Evolutionary conservation across 2,329 filamentous ascomycete species (phyloP).

Genomic region (Monilinia polystroma): DNA sequence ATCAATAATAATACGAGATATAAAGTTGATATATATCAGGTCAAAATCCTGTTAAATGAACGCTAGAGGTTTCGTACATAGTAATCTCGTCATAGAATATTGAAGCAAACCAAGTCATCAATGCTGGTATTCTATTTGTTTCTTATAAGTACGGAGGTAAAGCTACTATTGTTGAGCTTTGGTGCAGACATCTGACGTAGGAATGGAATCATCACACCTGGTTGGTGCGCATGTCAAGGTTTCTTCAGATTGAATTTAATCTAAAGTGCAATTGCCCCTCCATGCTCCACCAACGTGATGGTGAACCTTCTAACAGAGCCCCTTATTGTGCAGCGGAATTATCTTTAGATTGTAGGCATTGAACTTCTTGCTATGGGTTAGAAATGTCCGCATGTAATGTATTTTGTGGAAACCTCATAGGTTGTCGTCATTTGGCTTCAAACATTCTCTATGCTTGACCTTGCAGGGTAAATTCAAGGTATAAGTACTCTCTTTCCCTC

Average conservation of each 20-base stretch:
- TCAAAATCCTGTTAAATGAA: no score
- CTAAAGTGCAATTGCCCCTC: constrained; percentile 27
- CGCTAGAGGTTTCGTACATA: no score
- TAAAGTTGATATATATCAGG: no score
- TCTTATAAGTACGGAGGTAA: neutral
- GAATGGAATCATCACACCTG: constrained; percentile 4
- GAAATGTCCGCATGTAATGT: constrained; percentile 8
- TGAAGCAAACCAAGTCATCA: no score
- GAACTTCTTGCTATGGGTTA: constrained; percentile 16
- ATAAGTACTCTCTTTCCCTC: constrained; percentile 6
- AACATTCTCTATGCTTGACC: constrained; percentile 1
- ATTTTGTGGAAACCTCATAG: constrained; percentile 5
- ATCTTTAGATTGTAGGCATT: constrained; percentile 6
- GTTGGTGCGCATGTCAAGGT: constrained; percentile 31
- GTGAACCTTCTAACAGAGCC: constrained; percentile 18
- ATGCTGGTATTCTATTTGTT: no score
- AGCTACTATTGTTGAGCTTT: neutral
- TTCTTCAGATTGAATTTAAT: constrained; percentile 21
- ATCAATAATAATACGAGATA: neutral
- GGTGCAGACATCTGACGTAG: neutral
- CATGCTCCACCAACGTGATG: constrained; percentile 5
- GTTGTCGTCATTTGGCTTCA: constrained; percentile 18
- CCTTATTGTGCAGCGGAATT: constrained; percentile 19
- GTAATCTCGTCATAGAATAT: no score
- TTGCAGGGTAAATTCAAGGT: constrained; percentile 9